phyloP scores from a whole-genome alignment of 352 stramenopile species.

The Phytopythium mirpurense region DNA sequence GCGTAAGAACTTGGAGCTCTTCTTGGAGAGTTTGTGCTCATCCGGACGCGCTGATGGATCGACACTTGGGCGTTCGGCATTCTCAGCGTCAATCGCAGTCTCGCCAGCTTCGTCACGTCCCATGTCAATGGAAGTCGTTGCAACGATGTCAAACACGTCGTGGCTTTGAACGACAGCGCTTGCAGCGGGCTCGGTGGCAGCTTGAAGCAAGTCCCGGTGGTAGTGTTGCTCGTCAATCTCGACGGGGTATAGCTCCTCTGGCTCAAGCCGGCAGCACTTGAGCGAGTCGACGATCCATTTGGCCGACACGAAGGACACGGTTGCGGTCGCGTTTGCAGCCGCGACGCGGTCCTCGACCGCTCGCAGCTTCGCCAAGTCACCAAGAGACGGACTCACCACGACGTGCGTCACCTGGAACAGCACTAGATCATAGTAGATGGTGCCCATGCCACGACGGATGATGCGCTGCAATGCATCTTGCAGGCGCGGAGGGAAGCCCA shows the following conservation, averaged over 20 bases:
- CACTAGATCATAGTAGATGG: conserved; percentile 58
- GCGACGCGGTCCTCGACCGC: conserved; percentile 26
- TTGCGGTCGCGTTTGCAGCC: conserved; percentile 17
- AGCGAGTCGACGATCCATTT: conserved; percentile 64
- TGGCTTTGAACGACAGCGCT: background rate
- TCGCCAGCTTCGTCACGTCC: background rate
- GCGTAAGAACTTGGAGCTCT: conserved; percentile 23
- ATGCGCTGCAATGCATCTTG: conserved; percentile 35
- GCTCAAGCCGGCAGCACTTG: conserved; percentile 40
- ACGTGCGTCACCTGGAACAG: conserved; percentile 61
- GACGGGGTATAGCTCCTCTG: conserved; percentile 60
- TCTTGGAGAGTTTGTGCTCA: conserved; percentile 1
- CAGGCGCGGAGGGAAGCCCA: conserved; percentile 45
- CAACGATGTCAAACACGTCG: background rate
- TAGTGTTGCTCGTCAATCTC: conserved; percentile 37
- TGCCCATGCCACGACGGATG: conserved; percentile 63
- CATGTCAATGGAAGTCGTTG: background rate
- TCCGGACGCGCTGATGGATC: background rate
- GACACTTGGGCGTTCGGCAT: background rate
- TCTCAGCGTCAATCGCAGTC: background rate
- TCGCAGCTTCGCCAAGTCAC: conserved; percentile 24
- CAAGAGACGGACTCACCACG: conserved; percentile 49
- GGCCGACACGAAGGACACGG: conserved; percentile 49
- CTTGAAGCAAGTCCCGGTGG: conserved; percentile 1
- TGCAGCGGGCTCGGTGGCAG: background rate